Conservation (phyloP, 2,329 filamentous ascomycete genomes). For the Scorias spongiosa region DNA sequence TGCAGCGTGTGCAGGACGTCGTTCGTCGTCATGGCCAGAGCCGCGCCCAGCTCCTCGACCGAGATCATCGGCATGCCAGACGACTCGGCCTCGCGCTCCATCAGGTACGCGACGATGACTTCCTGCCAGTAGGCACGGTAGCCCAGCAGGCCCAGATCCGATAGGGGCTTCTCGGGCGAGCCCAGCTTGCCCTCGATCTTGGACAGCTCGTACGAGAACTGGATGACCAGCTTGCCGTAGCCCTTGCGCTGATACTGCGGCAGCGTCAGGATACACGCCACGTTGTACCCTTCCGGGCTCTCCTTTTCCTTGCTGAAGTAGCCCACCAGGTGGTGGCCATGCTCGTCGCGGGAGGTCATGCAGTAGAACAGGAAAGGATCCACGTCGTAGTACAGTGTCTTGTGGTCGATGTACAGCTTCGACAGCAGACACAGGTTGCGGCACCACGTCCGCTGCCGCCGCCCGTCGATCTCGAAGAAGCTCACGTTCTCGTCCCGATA, state of each 20-base stretch:
- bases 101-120: conserved; percentile 74
- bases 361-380: conserved; percentile 98
- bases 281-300: conserved; percentile 89
- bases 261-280: conserved; percentile 91
- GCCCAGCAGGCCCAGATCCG: conserved; percentile 79
- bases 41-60: conserved; percentile 66
- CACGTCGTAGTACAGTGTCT: conserved; percentile 98
- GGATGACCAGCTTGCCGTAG: conserved; percentile 82
- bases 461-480: conserved; percentile 94
- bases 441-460: conserved; percentile 89
- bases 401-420: conserved; percentile 95
- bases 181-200: conserved; percentile 92
- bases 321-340: conserved; percentile 92
- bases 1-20: conserved; percentile 93
- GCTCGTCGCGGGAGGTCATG: conserved; percentile 79
- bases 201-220: conserved; percentile 93
- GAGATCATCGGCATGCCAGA: conserved; percentile 51
- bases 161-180: conserved; percentile 90
- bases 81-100: conserved; percentile 48
- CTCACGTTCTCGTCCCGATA: conserved; percentile 89
- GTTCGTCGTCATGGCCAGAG: conserved; percentile 88
- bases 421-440: conserved; percentile 87
- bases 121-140: conserved; percentile 98
- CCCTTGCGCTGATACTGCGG: conserved; percentile 94
- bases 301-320: conserved; percentile 99